A percentile compares a stretch with the other conserved stretches of the same genome.
Evolutionary conservation across 164 flowering plant species (phyloP).

Genomic region (Sextonia rubra): DNA sequence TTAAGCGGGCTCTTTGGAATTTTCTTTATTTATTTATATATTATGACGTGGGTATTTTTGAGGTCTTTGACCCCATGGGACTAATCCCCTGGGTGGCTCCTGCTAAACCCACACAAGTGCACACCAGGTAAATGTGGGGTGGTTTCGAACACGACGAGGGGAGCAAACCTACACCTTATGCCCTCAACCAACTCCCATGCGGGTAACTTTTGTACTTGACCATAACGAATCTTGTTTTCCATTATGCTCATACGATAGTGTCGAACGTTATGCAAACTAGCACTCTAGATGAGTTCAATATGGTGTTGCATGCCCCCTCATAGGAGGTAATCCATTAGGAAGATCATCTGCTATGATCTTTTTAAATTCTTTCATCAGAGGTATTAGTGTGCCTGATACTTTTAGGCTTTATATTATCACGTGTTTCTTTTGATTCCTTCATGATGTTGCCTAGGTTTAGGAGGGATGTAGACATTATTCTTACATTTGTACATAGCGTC

Average conservation of each 20-base stretch:
- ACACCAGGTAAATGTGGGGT: too few species aligned
- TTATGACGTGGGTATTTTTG: too few species aligned
- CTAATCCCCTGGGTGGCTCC: too few species aligned
- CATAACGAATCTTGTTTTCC: neutral
- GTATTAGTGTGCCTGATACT: neutral
- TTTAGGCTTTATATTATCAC: neutral
- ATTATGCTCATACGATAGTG: neutral
- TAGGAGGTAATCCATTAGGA: neutral
- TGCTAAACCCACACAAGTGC: too few species aligned
- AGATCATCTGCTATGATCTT: neutral
- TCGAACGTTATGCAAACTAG: neutral
- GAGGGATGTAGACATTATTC: neutral
- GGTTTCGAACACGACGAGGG: too few species aligned
- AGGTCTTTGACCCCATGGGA: too few species aligned
- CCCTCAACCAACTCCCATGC: too few species aligned
- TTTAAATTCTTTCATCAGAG: neutral
- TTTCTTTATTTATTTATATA: too few species aligned
- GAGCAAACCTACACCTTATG: too few species aligned
- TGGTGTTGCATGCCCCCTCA: neutral
- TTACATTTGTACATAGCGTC: neutral
- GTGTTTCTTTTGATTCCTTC: neutral
- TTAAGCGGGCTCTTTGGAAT: too few species aligned
- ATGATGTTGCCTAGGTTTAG: neutral
- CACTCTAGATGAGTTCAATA: neutral
- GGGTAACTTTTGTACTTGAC: too few species aligned